phyloP scores from a whole-genome alignment of 2,329 filamentous ascomycete species.

The Arthrobotrys entomopaga region DNA sequence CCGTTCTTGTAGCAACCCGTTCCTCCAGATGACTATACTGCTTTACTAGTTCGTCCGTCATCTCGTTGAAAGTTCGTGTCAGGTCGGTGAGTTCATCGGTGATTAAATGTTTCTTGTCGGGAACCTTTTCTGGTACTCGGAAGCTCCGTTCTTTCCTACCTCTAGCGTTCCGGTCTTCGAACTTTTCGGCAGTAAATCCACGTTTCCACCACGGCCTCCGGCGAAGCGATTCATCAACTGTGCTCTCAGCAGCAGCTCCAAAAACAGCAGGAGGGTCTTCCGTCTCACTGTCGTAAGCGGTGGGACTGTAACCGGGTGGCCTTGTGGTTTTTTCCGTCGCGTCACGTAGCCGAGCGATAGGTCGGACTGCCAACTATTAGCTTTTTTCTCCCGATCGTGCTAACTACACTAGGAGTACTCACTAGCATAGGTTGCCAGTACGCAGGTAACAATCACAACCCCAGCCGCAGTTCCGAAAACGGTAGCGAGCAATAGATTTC shows the following conservation, averaged over 20 bases:
- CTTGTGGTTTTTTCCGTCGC: conserved; percentile 76
- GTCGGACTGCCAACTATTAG: conserved; percentile 72
- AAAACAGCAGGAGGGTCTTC: conserved; percentile 54
- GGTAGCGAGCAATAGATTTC: conserved; percentile 81
- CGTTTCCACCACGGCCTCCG: conserved; percentile 48
- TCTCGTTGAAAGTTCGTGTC: conserved; percentile 92
- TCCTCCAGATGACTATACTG: conserved; percentile 87
- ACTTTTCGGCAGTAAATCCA: conserved; percentile 34
- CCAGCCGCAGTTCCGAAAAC: conserved; percentile 81
- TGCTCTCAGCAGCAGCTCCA: conserved; percentile 24
- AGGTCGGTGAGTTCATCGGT: conserved; percentile 76
- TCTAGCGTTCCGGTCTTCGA: conserved; percentile 14
- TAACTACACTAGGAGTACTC: background rate
- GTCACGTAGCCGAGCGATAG: conserved; percentile 78
- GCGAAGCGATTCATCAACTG: conserved; percentile 38
- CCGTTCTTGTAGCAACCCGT: conserved; percentile 82
- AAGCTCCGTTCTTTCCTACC: conserved; percentile 68
- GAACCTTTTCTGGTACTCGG: conserved; percentile 85
- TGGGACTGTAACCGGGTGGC: conserved; percentile 51
- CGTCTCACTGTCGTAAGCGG: conserved; percentile 53
- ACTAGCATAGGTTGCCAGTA: conserved; percentile 78
- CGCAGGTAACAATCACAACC: conserved; percentile 76
- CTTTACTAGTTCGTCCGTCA: conserved; percentile 88
- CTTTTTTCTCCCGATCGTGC: background rate
- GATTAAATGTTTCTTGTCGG: conserved; percentile 77